phyloP scores from a whole-genome alignment of 2,329 filamentous ascomycete genomes.

The Ophiosphaerella herpotricha region DNA sequence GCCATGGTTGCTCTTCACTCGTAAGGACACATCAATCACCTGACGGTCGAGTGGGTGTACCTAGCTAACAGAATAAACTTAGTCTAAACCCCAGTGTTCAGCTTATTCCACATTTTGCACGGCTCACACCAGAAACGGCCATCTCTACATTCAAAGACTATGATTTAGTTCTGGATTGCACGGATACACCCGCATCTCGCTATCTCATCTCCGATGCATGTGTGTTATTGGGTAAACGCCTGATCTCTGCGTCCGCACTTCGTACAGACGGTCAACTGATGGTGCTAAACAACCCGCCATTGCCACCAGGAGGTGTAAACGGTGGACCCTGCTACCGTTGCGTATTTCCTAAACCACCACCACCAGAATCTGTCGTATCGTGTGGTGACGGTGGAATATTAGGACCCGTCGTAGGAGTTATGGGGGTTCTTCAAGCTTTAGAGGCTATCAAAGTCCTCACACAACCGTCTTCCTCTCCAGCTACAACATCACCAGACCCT shows the following conservation, averaged over 20 bases:
- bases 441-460: slow-evolving; percentile 86
- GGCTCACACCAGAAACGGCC: slow-evolving; percentile 72
- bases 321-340: slow-evolving; percentile 92
- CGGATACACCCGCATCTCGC: slow-evolving; percentile 86
- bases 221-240: slow-evolving; percentile 75
- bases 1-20: slow-evolving; percentile 52
- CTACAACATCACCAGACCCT: slow-evolving; percentile 23
- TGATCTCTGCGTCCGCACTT: slow-evolving; percentile 88
- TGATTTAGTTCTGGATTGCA: slow-evolving; percentile 90
- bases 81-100: slow-evolving; percentile 74
- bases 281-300: slow-evolving; percentile 80
- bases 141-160: slow-evolving; percentile 69
- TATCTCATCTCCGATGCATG: slow-evolving; percentile 93
- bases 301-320: slow-evolving; percentile 58
- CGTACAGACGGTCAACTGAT: slow-evolving; percentile 89
- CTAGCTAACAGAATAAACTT: slow-evolving; percentile 9
- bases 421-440: slow-evolving; percentile 90
- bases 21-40: slow-evolving; percentile 39
- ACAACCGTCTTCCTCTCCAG: slow-evolving; percentile 25
- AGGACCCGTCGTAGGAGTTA: slow-evolving; percentile 87
- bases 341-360: slow-evolving; percentile 86
- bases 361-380: slow-evolving; percentile 77
- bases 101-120: slow-evolving; percentile 66
- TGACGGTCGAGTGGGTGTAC: not conserved
- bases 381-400: slow-evolving; percentile 94